Conservation (phyloP, 2,329 filamentous ascomycete genomes). For the Beauveria australis region DNA sequence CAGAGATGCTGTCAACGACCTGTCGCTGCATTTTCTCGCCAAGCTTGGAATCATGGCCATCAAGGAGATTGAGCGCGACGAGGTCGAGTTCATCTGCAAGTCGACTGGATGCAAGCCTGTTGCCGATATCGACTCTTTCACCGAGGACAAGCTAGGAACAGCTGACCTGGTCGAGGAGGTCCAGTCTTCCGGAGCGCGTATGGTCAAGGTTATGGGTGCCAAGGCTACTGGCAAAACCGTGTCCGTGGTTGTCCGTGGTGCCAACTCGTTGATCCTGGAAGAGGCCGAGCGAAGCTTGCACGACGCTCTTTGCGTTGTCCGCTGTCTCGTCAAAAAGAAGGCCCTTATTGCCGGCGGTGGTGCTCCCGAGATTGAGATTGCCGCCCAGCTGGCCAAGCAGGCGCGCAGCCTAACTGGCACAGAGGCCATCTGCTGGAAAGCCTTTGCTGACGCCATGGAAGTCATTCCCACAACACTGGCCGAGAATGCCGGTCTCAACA, state of each 20-base stretch:
- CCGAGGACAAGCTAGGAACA: constrained; percentile 92
- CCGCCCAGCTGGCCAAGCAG: constrained; percentile 74
- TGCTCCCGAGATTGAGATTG: constrained; percentile 93
- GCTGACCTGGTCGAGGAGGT: constrained; percentile 93
- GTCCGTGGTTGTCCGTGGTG: constrained; percentile 87
- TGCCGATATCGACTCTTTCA: constrained; percentile 96
- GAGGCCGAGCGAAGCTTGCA: constrained; percentile 95
- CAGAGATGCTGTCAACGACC: constrained; percentile 93
- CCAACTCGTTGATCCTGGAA: constrained; percentile 89
- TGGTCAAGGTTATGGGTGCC: constrained; percentile 91
- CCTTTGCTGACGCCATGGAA: constrained; percentile 95
- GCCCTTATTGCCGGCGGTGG: constrained; percentile 96
- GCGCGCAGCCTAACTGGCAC: constrained; percentile 80
- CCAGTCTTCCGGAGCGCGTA: constrained; percentile 76
- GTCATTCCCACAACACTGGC: constrained; percentile 94
- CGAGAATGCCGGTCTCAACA: constrained; percentile 95
- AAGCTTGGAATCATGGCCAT: constrained; percentile 92
- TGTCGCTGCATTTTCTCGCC: constrained; percentile 93
- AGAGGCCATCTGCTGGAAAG: constrained; percentile 98
- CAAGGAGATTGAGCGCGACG: constrained; percentile 97
- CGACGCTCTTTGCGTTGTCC: constrained; percentile 94
- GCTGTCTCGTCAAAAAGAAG: constrained; percentile 98
- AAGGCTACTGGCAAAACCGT: constrained; percentile 80
- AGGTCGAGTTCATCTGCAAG: constrained; percentile 99
- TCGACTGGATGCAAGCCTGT: constrained; percentile 98